Base-by-base conservation (phyloP, 108 stramenopile genomes). In the Cyclotella choctawhatcheeana region DNA sequence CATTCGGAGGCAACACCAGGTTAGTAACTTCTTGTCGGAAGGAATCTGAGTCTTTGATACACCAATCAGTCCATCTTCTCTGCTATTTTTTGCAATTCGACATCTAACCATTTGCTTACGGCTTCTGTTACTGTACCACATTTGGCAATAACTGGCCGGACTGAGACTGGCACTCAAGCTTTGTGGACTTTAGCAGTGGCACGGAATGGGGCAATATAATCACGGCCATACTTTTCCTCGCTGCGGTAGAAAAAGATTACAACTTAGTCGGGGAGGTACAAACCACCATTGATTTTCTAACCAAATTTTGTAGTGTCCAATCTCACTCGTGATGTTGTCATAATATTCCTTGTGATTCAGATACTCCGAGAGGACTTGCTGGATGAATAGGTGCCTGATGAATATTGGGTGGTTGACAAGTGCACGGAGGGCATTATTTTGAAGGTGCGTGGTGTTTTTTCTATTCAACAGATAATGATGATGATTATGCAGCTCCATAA, bases 101-200 rank as follows among this genome's bases (percentile, higher is more conserved):
- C 30, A 32, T 69, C 67, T 4, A 69, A 29, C 67, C 67, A 69
- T 25, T 69, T 69, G 24, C 56, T 58, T 2, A 59, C n/a, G 18
- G 37, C 27, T 29, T 69, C 37, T 8, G 31, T 26, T 0, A 16
- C 18, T 40, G 56, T 69, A 17, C 67, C 67, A 22, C 53, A 55
- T 69, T 56, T 69, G 3, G 40, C 58, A 13, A 51, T 31, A 26
- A 69, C n/a, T 20, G 67, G 67, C 2, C 67, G 2, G 3, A 59
- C 37, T 3, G 21, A 18, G 5, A 25, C 1, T 1, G 24, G 53
- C 16, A 3, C n/a, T n/a, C n/a, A n/a, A n/a, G n/a, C 2, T 20
- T 69, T 69, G 25, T 69, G 67, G 67, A 69, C 58, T 44, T 69
- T 69, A 31, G 67, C 67, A 30, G 67, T 69, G 16, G 43, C 56